A percentile compares a stretch with the other conserved stretches of the same genome.
These are phyloP conservation scores for Plasmodium cynomolgi DNA, from an alignment of 169 alveolate genomes.

Conservation along the genomic window DNA sequence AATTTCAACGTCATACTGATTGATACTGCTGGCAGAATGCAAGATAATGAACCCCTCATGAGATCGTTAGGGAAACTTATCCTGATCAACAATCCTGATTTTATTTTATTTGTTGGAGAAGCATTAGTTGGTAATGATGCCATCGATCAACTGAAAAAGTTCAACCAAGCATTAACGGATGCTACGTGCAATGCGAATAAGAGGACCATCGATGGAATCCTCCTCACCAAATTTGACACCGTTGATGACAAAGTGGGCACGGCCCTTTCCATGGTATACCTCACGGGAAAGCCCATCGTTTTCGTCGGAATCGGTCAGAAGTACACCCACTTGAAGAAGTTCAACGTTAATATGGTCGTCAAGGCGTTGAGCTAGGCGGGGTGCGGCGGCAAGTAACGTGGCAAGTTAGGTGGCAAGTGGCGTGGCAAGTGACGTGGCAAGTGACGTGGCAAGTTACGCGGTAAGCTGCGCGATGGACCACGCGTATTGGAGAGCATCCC, in stretches of 20 bases:
- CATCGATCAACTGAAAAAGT: conserved; percentile 97
- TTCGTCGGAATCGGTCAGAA: conserved; percentile 99
- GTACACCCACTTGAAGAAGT: conserved; percentile 95
- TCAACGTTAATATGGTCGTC: conserved; percentile 93
- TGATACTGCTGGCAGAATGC: conserved; percentile 99
- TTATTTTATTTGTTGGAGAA: conserved; percentile 99
- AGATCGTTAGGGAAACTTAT: conserved; percentile 97
- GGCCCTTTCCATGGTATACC: conserved; percentile 98
- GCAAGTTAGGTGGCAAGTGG: too few relatives aligned
- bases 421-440: neutral
- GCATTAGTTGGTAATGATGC: conserved; percentile 99
- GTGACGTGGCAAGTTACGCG: neutral
- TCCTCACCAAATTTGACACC: conserved; percentile 99
- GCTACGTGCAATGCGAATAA: conserved; percentile 82
- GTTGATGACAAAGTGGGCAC: conserved; percentile 99
- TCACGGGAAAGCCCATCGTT: conserved; percentile 99
- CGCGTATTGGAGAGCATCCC: neutral
- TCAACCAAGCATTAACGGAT: conserved; percentile 90
- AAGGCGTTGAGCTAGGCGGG: conserved; percentile 82
- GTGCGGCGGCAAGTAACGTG: too few relatives aligned
- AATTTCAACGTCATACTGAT: conserved; percentile 97
- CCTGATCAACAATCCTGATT: conserved; percentile 96
- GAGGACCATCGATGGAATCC: conserved; percentile 98
- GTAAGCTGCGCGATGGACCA: neutral
- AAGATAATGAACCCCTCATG: conserved; percentile 99